phyloP scores from a whole-genome alignment of 768 basidiomycete species.

The Lactarius vividus region DNA sequence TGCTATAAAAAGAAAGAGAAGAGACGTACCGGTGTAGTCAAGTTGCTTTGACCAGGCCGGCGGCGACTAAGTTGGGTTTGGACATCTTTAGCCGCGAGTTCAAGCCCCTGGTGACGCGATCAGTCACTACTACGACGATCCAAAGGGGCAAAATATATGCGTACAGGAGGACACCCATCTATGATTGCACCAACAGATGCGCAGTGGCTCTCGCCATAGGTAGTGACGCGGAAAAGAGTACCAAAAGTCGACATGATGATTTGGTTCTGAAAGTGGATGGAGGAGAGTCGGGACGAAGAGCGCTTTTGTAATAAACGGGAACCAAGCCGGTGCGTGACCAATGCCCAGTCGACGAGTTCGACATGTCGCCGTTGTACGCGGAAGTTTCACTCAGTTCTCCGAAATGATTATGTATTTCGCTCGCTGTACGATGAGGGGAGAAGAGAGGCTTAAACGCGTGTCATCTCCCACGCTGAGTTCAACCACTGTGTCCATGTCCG shows the following conservation, averaged over 20 bases:
- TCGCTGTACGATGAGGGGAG: neutral
- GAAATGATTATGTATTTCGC: conserved; percentile 16
- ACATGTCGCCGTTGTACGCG: conserved; percentile 13
- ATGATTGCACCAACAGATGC: conserved; percentile 96
- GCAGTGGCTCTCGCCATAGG: conserved; percentile 98
- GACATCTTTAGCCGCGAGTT: conserved; percentile 76
- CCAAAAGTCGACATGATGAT: conserved; percentile 91
- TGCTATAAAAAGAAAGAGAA: neutral
- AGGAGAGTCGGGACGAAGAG: neutral
- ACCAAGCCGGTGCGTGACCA: conserved; percentile 16
- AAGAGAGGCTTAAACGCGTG: neutral
- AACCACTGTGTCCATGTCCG: conserved; percentile 15
- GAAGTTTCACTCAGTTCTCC: conserved; percentile 9
- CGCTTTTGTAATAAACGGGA: neutral
- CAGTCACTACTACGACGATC: neutral
- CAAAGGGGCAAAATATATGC: conserved; percentile 29
- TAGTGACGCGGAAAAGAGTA: conserved; percentile 87
- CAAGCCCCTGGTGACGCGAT: conserved; percentile 61
- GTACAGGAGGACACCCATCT: conserved; percentile 94
- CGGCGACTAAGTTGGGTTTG: conserved; percentile 89
- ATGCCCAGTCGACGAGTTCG: neutral
- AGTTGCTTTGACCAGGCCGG: conserved; percentile 92
- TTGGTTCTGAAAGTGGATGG: conserved; percentile 4
- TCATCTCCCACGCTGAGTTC: conserved; percentile 23
- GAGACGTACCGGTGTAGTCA: conserved; percentile 88